A percentile compares a stretch with the other conserved stretches of the same genome.
These are phyloP conservation scores for Earliella scabrosa DNA, from an alignment of 1,284 basidiomycete genomes.

Conservation along the genomic window DNA sequence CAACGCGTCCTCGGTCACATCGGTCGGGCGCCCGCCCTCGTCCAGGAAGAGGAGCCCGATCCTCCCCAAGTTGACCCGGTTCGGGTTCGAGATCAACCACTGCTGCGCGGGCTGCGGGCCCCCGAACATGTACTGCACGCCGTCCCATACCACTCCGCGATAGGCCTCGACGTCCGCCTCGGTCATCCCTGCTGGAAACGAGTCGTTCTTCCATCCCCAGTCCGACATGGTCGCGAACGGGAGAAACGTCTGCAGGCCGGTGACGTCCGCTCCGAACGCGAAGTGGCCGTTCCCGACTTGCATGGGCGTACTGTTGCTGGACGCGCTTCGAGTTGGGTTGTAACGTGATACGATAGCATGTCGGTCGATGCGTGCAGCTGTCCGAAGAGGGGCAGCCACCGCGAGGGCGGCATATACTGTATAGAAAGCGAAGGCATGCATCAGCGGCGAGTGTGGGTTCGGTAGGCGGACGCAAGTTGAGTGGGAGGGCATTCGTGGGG, in stretches of 20 bases:
- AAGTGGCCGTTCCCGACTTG: conserved; percentile 68
- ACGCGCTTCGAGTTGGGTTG: conserved; percentile 56
- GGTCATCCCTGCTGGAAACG: conserved; percentile 48
- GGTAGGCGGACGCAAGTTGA: too few relatives aligned
- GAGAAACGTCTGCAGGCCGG: conserved; percentile 59
- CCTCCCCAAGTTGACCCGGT: conserved; percentile 58
- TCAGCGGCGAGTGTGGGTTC: neutral
- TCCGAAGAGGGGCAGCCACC: neutral
- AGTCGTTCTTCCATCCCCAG: conserved; percentile 69
- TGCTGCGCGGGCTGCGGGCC: conserved; percentile 51
- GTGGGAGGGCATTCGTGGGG: too few relatives aligned
- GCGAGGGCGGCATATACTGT: neutral
- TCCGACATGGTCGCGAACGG: conserved; percentile 61
- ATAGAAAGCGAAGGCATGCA: too few relatives aligned
- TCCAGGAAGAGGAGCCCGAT: conserved; percentile 51
- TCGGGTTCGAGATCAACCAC: conserved; percentile 63
- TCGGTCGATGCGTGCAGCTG: conserved; percentile 26
- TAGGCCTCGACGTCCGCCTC: conserved; percentile 51
- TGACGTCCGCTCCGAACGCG: conserved; percentile 62
- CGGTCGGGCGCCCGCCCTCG: conserved; percentile 30
- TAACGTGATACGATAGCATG: conserved; percentile 50
- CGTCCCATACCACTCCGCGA: conserved; percentile 52
- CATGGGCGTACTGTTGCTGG: conserved; percentile 53
- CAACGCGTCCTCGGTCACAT: conserved; percentile 47
- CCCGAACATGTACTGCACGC: conserved; percentile 59